Conservation (phyloP, 108 stramenopile species). For the Discostella pseudostelligera region DNA sequence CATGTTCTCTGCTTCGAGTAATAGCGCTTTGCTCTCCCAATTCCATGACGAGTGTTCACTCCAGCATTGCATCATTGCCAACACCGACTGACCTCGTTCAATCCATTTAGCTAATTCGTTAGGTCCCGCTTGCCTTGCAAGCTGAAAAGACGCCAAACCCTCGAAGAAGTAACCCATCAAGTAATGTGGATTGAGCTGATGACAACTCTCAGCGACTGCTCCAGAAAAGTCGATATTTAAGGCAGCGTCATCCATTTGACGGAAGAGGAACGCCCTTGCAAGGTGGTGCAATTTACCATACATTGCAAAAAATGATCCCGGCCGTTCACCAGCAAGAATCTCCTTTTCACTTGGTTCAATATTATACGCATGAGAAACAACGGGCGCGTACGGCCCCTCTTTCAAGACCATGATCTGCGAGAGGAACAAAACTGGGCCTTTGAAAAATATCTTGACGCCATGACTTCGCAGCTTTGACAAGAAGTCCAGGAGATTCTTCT, state of each 20-base stretch:
- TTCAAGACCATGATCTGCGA: background rate
- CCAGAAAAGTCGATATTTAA: background rate
- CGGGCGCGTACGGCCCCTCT: background rate
- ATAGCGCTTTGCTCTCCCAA: constrained; percentile 11
- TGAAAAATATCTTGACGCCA: background rate
- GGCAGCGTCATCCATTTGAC: background rate
- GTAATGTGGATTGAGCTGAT: background rate
- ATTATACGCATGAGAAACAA: background rate
- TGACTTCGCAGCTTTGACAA: background rate
- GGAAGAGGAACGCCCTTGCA: constrained; percentile 9
- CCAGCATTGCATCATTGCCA: background rate
- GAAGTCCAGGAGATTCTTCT: constrained; percentile 5
- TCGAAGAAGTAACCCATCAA: constrained; percentile 12
- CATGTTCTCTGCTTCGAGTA: constrained; percentile 18
- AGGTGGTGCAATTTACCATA: background rate
- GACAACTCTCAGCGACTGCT: background rate
- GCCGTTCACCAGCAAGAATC: background rate
- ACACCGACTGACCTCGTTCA: background rate
- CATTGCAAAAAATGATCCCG: background rate
- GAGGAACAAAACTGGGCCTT: background rate
- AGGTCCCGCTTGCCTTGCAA: background rate
- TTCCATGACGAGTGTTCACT: constrained; percentile 8
- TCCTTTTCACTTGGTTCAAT: background rate
- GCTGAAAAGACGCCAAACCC: constrained; percentile 2
- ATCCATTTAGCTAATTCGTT: background rate